Evolutionary conservation across 1,284 basidiomycete genomes (phyloP).

Genomic region (Microbotryum lychnidis-dioicae): DNA sequence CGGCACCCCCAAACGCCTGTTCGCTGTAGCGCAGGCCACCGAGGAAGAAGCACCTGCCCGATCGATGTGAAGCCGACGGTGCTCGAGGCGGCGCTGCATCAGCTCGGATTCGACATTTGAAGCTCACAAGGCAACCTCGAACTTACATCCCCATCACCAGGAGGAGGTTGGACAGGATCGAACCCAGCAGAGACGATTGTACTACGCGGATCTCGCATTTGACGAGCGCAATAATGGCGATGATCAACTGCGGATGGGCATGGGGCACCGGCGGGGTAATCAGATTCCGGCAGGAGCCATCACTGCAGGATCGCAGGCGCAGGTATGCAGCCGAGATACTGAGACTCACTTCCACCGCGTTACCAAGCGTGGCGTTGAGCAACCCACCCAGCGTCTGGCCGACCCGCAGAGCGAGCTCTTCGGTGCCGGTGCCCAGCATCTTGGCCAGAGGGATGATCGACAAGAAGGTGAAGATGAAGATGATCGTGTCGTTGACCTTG

Average conservation of each 20-base stretch:
- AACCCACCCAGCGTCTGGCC: constrained; percentile 64
- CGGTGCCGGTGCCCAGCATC: constrained; percentile 77
- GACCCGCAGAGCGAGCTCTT: constrained; percentile 64
- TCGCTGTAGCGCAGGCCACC: constrained; percentile 61
- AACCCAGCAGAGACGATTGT: constrained; percentile 52
- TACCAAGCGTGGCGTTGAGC: not conserved
- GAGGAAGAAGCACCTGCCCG: constrained; percentile 48
- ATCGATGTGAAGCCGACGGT: not conserved
- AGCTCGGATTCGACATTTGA: not conserved
- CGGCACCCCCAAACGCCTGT: constrained; percentile 47
- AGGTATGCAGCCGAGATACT: too few species aligned
- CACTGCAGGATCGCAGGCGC: too few species aligned
- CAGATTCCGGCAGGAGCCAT: constrained; percentile 12
- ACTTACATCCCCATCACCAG: constrained; percentile 43
- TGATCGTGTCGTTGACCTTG: constrained; percentile 36
- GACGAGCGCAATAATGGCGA: constrained; percentile 49
- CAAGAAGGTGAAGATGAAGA: constrained; percentile 34
- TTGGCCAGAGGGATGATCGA: constrained; percentile 53
- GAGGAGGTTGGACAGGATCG: constrained; percentile 62
- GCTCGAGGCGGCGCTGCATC: not conserved
- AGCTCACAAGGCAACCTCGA: constrained; percentile 1
- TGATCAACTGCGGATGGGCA: constrained; percentile 38
- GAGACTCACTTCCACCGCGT: constrained; percentile 46
- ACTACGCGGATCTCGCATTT: constrained; percentile 40
- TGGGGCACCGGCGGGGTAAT: constrained; percentile 28